phyloP scores from a whole-genome alignment of 1,139 yeast species.

The Meyerozyma smithsonii region DNA sequence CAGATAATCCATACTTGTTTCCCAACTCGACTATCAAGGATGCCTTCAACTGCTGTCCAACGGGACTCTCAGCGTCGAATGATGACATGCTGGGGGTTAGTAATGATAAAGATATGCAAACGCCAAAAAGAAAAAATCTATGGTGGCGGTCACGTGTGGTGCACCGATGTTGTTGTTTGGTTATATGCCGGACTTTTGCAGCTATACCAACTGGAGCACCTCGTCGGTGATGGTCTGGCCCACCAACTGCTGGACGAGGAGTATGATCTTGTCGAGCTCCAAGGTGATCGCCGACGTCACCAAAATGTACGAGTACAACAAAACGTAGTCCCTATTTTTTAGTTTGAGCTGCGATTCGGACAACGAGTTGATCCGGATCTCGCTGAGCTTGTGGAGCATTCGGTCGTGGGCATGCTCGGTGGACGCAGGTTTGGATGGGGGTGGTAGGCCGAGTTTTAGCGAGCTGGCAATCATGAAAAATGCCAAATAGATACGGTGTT shows the following conservation, averaged over 20 bases:
- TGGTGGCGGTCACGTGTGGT: neutral
- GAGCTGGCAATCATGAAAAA: conserved; percentile 81
- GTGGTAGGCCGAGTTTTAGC: conserved; percentile 67
- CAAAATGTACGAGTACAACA: conserved; percentile 68
- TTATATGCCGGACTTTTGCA: neutral
- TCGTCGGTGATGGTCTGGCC: conserved; percentile 59
- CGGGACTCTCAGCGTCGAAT: conserved; percentile 41
- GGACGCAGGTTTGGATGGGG: conserved; percentile 74
- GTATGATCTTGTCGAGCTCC: conserved; percentile 57
- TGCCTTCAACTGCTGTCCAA: conserved; percentile 33
- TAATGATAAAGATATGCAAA: no score
- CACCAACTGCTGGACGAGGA: conserved; percentile 49
- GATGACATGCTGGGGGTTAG: conserved; percentile 16
- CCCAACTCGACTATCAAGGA: conserved; percentile 34
- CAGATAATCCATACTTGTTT: conserved; percentile 35
- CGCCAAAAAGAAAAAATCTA: neutral
- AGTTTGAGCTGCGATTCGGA: conserved; percentile 20
- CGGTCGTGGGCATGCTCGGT: conserved; percentile 73
- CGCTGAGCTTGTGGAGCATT: conserved; percentile 58
- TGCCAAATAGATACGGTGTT: conserved; percentile 64
- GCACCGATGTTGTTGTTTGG: neutral
- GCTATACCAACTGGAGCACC: conserved; percentile 35
- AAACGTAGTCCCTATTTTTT: conserved; percentile 65
- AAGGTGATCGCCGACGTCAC: conserved; percentile 65
- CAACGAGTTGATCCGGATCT: conserved; percentile 28